phyloP scores from a whole-genome alignment of 495 filamentous ascomycete genomes.

The Aspergillus sclerotiicarbonarius region DNA sequence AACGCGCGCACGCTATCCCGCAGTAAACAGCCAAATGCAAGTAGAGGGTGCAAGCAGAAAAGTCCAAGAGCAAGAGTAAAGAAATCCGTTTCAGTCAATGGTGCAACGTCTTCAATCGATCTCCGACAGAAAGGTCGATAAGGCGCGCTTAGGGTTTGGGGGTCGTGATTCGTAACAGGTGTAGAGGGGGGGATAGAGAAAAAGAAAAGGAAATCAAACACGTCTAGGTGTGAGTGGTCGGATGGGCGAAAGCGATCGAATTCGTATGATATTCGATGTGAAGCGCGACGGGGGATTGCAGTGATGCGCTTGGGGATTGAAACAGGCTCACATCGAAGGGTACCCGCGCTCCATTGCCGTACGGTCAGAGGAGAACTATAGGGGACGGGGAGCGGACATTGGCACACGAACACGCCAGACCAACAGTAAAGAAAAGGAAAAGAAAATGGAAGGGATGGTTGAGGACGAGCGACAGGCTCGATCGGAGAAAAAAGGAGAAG shows the following conservation, averaged over 20 bases:
- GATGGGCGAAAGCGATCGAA: conserved; percentile 24
- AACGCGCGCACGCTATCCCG: conserved; percentile 9
- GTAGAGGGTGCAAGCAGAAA: not conserved
- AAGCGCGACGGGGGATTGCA: conserved; percentile 15
- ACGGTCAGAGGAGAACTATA: conserved; percentile 13
- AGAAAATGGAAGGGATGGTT: conserved; percentile 24
- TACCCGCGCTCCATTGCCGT: conserved; percentile 22
- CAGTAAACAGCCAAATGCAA: conserved; percentile 8
- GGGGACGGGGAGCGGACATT: conserved; percentile 17
- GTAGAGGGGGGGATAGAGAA: conserved; percentile 25
- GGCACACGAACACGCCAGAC: conserved; percentile 28
- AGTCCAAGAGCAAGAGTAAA: conserved; percentile 6
- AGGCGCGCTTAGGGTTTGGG: conserved; percentile 31
- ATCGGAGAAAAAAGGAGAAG: conserved; percentile 16
- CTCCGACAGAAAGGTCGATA: conserved; percentile 10
- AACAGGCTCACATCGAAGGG: conserved; percentile 23
- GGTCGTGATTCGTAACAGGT: conserved; percentile 41
- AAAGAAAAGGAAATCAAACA: conserved; percentile 32
- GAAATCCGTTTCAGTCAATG: conserved; percentile 19
- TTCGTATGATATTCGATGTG: conserved; percentile 21
- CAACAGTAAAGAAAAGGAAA: conserved; percentile 31
- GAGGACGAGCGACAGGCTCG: conserved; percentile 22
- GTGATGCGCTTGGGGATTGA: conserved; percentile 11
- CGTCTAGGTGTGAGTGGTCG: conserved; percentile 31
- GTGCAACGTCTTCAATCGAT: conserved; percentile 14